A percentile compares a stretch with the other conserved stretches of the same genome.
Evolutionary conservation across 352 stramenopile genomes (phyloP).

Genomic region (Phytophthora rubi): DNA sequence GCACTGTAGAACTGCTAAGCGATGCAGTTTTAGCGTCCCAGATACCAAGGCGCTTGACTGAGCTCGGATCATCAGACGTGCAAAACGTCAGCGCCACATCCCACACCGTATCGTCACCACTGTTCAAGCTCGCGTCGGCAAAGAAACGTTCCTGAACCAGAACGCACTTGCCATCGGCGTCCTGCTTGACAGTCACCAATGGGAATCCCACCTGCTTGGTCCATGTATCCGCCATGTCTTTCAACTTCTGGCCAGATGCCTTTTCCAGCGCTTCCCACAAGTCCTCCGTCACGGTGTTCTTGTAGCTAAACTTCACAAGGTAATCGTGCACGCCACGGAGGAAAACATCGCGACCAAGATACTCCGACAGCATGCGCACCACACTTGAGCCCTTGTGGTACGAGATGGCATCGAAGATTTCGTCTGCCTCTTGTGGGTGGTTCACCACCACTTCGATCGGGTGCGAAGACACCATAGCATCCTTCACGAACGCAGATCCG

Average conservation of each 20-base stretch:
- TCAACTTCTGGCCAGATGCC: constrained; percentile 89
- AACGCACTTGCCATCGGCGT: constrained; percentile 65
- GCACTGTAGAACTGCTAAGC: constrained; percentile 10
- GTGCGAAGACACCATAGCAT: constrained; percentile 92
- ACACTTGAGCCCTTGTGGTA: constrained; percentile 93
- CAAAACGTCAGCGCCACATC: constrained; percentile 86
- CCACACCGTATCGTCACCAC: constrained; percentile 81
- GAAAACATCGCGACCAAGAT: constrained; percentile 70
- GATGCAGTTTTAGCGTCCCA: constrained; percentile 64
- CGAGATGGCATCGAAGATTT: constrained; percentile 98
- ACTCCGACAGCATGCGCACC: constrained; percentile 80
- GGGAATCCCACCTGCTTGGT: constrained; percentile 96
- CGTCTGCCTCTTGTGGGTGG: constrained; percentile 94
- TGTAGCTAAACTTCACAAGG: constrained; percentile 94
- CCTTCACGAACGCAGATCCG: constrained; percentile 89
- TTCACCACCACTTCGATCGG: constrained; percentile 96
- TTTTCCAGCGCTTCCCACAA: constrained; percentile 95
- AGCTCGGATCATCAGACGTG: constrained; percentile 48
- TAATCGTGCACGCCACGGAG: constrained; percentile 93
- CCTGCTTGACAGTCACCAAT: constrained; percentile 82
- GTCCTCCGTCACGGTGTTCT: constrained; percentile 96
- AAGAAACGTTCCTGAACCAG: constrained; percentile 95
- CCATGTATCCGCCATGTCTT: constrained; percentile 94
- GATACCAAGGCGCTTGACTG: constrained; percentile 68
- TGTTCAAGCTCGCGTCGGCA: constrained; percentile 77